Evolutionary conservation across 2,329 filamentous ascomycete species (phyloP).

Genomic region (Verticillium longisporum): DNA sequence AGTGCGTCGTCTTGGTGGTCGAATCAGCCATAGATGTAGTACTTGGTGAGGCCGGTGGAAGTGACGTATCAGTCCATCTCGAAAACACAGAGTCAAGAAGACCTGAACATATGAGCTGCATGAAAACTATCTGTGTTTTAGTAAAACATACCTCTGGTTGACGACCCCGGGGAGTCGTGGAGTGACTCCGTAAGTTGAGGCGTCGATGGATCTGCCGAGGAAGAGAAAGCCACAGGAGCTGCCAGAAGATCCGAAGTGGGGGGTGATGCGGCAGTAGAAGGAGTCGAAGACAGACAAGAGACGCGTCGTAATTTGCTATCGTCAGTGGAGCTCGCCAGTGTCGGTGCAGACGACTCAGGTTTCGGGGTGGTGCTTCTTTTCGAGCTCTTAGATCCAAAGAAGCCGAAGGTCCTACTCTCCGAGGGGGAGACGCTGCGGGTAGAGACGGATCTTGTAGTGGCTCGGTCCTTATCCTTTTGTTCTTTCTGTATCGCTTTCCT

Average conservation of each 20-base stretch:
- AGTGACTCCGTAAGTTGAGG: slow-evolving; percentile 6
- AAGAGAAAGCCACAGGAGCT: background rate
- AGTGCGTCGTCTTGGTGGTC: slow-evolving; percentile 19
- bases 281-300: background rate
- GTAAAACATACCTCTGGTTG: slow-evolving; percentile 23
- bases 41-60: slow-evolving; percentile 23
- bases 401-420: slow-evolving; percentile 30
- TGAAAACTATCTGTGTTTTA: slow-evolving; percentile 1
- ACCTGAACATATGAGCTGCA: slow-evolving; percentile 12
- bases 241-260: slow-evolving; percentile 4
- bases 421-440: slow-evolving; percentile 36
- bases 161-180: slow-evolving; percentile 17
- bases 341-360: slow-evolving; percentile 4
- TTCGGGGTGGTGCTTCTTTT: slow-evolving; percentile 20
- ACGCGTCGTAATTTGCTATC: slow-evolving; percentile 6
- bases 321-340: slow-evolving; percentile 8
- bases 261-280: background rate
- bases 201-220: background rate
- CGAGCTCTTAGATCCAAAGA: slow-evolving; percentile 34
- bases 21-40: slow-evolving; percentile 22
- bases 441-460: slow-evolving; percentile 29
- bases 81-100: slow-evolving; percentile 36
- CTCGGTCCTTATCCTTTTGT: slow-evolving; percentile 21
- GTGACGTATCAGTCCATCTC: slow-evolving; percentile 32
- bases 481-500: slow-evolving; percentile 37